Percentiles rank a stretch among this genome's conserved stretches.
phyloP scores from a whole-genome alignment of 2,329 filamentous ascomycete genomes.

The Eutypella sp. region DNA sequence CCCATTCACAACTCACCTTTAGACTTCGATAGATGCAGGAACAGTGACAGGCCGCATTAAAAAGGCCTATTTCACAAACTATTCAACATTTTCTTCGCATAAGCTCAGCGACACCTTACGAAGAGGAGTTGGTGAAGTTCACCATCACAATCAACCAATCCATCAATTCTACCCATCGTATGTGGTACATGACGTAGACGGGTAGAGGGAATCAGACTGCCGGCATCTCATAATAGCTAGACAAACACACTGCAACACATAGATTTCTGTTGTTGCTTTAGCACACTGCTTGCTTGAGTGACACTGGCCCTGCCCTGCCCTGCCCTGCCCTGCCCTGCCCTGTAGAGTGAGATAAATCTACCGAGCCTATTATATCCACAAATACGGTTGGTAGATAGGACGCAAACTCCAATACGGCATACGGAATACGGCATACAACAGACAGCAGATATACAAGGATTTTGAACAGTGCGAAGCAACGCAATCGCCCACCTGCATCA shows the following conservation, averaged over 20 bases:
- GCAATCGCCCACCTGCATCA: constrained; percentile 2
- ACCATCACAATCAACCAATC: background rate
- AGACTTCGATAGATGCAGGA: background rate
- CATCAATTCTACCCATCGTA: too few relatives aligned
- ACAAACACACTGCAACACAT: background rate
- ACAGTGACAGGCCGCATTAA: background rate
- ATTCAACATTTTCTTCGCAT: background rate
- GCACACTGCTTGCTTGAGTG: background rate
- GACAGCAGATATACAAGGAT: too few relatives aligned
- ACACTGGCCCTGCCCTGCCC: too few relatives aligned
- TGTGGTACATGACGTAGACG: constrained; percentile 1
- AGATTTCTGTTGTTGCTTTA: background rate
- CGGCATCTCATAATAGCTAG: background rate
- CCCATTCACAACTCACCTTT: background rate
- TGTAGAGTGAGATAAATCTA: background rate
- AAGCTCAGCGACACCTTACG: background rate
- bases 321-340: too few relatives aligned
- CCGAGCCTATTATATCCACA: too few relatives aligned
- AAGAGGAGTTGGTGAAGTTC: background rate
- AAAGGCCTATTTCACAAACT: background rate
- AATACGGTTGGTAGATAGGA: too few relatives aligned
- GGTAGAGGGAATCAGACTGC: background rate
- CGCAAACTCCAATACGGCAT: background rate
- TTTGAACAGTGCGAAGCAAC: background rate
- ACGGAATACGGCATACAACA: too few relatives aligned